These are phyloP conservation scores for Starmerella asiatica DNA, from an alignment of 805 yeast genomes.

Conservation along the genomic window DNA sequence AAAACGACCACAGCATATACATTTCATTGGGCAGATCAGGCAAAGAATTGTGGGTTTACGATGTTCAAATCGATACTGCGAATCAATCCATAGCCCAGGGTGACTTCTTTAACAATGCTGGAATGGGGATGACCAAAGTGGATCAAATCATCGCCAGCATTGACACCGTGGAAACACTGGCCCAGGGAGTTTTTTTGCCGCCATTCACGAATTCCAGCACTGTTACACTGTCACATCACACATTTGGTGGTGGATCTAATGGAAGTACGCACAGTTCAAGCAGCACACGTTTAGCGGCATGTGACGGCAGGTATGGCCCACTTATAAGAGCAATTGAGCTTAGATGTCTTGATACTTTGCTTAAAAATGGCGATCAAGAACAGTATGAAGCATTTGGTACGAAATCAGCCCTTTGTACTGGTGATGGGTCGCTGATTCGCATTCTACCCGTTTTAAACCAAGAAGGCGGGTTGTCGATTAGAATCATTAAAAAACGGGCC, in stretches of 20 bases:
- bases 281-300: neutral
- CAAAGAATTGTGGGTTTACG: conserved; percentile 20
- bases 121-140: no score
- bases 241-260: neutral
- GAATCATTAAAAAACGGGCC: conserved; percentile 11
- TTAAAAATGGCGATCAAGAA: conserved; percentile 8
- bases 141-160: neutral
- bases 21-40: conserved; percentile 13
- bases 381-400: conserved; percentile 18
- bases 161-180: conserved; percentile 1
- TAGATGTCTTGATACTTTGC: conserved; percentile 12
- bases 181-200: conserved; percentile 17
- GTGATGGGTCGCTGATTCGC: conserved; percentile 16
- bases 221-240: neutral
- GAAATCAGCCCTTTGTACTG: conserved; percentile 7
- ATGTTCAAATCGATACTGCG: neutral
- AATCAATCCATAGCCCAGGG: neutral
- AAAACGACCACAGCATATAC: neutral
- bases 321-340: conserved; percentile 17
- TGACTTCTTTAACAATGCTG: no score
- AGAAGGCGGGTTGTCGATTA: conserved; percentile 15
- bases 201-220: conserved; percentile 9
- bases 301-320: conserved; percentile 11
- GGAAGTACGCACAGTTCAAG: neutral
- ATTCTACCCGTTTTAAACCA: conserved; percentile 13